A percentile compares a stretch with the other conserved stretches of the same genome.
phyloP scores from a whole-genome alignment of 2,329 filamentous ascomycete species.

The Elsinoe batatas region DNA sequence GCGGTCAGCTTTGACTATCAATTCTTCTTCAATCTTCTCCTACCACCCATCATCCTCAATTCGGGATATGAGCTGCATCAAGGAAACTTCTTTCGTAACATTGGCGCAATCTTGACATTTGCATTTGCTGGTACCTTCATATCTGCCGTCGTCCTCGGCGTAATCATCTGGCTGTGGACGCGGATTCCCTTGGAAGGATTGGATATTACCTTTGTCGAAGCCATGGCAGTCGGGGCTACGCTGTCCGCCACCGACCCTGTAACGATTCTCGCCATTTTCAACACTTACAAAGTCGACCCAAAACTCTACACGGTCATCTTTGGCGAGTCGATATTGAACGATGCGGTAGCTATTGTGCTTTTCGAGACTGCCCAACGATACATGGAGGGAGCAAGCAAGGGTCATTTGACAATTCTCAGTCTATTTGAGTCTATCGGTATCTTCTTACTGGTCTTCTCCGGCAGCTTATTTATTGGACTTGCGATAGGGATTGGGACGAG shows the following conservation, averaged over 20 bases:
- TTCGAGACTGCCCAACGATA: conserved; percentile 97
- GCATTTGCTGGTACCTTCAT: conserved; percentile 96
- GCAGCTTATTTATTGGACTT: conserved; percentile 81
- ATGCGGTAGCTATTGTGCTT: conserved; percentile 95
- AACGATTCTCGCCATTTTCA: conserved; percentile 97
- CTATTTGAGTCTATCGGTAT: conserved; percentile 86
- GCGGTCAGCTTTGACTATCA: conserved; percentile 96
- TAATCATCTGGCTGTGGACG: conserved; percentile 83
- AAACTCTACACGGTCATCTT: conserved; percentile 99
- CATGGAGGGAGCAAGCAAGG: conserved; percentile 59
- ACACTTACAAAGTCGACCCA: conserved; percentile 97
- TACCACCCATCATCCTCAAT: conserved; percentile 95
- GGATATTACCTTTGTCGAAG: conserved; percentile 84
- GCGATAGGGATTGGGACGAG: conserved; percentile 80
- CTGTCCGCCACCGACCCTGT: conserved; percentile 95
- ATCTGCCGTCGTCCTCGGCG: conserved; percentile 85
- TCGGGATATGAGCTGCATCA: conserved; percentile 97
- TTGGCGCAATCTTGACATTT: conserved; percentile 93
- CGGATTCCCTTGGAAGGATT: conserved; percentile 76
- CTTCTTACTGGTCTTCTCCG: conserved; percentile 94
- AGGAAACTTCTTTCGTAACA: conserved; percentile 98
- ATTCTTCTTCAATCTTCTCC: conserved; percentile 97
- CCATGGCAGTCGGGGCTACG: conserved; percentile 91
- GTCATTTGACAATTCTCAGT: conserved; percentile 65
- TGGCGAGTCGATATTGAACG: conserved; percentile 94